phyloP scores from a whole-genome alignment of 306 rosid genomes.

The Fagus crenata region DNA sequence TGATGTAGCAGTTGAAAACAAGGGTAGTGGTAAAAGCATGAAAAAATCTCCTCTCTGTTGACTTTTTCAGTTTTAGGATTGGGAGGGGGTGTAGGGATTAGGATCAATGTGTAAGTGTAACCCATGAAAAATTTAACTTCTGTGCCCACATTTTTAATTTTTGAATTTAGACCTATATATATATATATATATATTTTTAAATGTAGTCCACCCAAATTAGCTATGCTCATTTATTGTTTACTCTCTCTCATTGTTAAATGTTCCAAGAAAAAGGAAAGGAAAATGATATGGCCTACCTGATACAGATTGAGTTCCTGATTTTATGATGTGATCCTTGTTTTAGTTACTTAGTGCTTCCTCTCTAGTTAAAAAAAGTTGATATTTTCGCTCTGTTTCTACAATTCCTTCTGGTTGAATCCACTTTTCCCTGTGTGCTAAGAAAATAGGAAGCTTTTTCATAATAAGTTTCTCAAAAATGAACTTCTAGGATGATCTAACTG shows the following conservation, averaged over 20 bases:
- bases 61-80: not conserved
- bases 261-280: no score
- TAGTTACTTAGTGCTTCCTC: constrained; percentile 20
- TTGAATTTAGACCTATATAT: no score
- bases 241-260: no score
- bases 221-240: no score
- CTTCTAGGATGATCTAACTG: not conserved
- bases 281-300: not conserved
- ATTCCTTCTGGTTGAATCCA: not conserved
- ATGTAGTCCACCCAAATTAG: no score
- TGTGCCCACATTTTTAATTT: no score
- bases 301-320: not conserved
- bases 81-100: not conserved
- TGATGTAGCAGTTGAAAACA: not conserved
- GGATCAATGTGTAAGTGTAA: not conserved
- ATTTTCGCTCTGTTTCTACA: not conserved
- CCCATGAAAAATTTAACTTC: not conserved
- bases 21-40: not conserved
- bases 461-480: not conserved
- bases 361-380: not conserved
- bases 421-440: not conserved
- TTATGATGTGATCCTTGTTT: constrained; percentile 5
- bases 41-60: not conserved
- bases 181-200: no score
- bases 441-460: not conserved